These are phyloP conservation scores for Wickerhamomyces canadensis DNA, from an alignment of 805 yeast genomes.

Conservation along the genomic window DNA sequence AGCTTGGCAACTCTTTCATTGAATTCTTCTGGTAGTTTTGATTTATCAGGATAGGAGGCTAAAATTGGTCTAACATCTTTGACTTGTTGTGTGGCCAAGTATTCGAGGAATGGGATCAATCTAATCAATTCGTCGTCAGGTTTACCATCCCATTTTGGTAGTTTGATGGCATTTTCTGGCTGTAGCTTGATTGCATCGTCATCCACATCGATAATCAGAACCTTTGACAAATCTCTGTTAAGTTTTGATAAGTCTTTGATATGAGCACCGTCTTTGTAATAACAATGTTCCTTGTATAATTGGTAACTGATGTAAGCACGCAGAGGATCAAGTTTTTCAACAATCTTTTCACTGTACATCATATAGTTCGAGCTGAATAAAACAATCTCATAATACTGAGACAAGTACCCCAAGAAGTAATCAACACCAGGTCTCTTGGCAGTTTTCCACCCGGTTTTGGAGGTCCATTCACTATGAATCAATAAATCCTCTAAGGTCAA, in stretches of 20 bases:
- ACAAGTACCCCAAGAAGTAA: constrained; percentile 88
- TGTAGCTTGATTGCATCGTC: constrained; percentile 70
- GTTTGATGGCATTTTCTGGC: constrained; percentile 89
- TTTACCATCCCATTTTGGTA: constrained; percentile 82
- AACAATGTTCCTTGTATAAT: constrained; percentile 83
- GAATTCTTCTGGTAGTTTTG: constrained; percentile 72
- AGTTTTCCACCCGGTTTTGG: constrained; percentile 94
- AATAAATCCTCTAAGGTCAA: constrained; percentile 84
- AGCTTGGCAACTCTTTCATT: constrained; percentile 68
- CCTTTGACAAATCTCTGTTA: constrained; percentile 85
- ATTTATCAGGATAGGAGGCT: constrained; percentile 61
- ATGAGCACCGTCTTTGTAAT: constrained; percentile 78
- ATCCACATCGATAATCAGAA: constrained; percentile 74
- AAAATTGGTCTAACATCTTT: constrained; percentile 89
- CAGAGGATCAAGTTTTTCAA: constrained; percentile 87
- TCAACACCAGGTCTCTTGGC: constrained; percentile 99
- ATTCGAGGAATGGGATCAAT: constrained; percentile 90
- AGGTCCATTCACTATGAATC: constrained; percentile 88
- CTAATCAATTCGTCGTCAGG: constrained; percentile 75
- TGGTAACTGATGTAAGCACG: constrained; percentile 85
- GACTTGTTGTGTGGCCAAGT: constrained; percentile 79
- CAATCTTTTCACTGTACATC: constrained; percentile 79
- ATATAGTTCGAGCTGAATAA: constrained; percentile 80
- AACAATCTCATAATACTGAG: constrained; percentile 95
- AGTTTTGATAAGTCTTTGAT: constrained; percentile 85